Base-by-base conservation (phyloP, 805 yeast species). In the Metschnikowia drakensbergensis region DNA sequence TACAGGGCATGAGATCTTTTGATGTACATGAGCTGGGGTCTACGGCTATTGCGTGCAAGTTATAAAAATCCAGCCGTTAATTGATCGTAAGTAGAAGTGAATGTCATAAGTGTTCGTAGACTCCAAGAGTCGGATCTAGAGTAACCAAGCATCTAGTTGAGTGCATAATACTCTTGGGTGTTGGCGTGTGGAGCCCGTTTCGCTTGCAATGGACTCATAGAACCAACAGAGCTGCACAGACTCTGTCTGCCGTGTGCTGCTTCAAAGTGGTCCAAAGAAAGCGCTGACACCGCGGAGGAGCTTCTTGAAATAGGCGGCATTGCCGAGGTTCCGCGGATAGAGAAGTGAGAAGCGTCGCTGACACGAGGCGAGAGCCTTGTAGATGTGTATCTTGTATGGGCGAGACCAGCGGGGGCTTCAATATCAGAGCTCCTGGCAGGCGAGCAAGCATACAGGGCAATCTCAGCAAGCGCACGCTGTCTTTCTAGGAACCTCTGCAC, bases 401-500 rank as follows among this genome's bases (percentile, higher is more conserved):
- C 11, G 11, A 37, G 36, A 17, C 34, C 17, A 9, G 35, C 8
- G 13, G 43, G 11, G 42, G 49, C 22, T 30, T 39, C 42, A 10
- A 25, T 39, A 6, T 39, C 43, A 9, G 13, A 29, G 35, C 43
- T 35, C 9, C 32, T n/a, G 35, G 27, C 22, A 11, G 36, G 35
- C 8, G 26, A 32, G 40, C 13, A 13, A n/a, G 25, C 27, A 9
- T 32, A 30, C 39, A 37, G 30, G 43, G 31, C 27, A 30, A 51
- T 42, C 8, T 54, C 53, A 23, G 51, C 53, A n/a, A 57, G 58
- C 36, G 52, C 53, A 46, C 54, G 57, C 51, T 67, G 68, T 37
- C 59, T 61, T 40, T 57, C 55, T 46, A 68, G 54, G 57, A 54
- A 67, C 46, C 55, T 58, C 46, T 63, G 64, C 68, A 71, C 59